Conservation (phyloP, 352 stramenopile genomes). For the Phytophthora uliginosa region DNA sequence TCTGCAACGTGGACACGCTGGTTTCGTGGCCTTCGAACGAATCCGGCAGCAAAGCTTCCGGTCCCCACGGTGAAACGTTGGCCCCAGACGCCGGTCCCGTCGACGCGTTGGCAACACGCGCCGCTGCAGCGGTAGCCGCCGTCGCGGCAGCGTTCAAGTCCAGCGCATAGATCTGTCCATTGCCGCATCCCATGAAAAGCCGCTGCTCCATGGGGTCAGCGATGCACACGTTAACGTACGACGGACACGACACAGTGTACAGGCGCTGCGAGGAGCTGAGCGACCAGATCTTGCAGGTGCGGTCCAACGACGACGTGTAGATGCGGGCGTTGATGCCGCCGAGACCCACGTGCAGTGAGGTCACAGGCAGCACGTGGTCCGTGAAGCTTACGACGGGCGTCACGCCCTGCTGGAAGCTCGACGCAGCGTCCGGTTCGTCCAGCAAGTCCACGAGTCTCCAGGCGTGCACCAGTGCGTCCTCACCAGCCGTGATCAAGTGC, state of each 20-base stretch:
- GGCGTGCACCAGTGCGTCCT: conserved; percentile 86
- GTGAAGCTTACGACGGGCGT: conserved; percentile 75
- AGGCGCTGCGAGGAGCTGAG: conserved; percentile 64
- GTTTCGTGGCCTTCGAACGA: conserved; percentile 78
- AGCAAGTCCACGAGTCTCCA: conserved; percentile 83
- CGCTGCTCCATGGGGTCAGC: conserved; percentile 74
- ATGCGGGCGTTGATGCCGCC: conserved; percentile 76
- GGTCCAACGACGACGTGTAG: conserved; percentile 82
- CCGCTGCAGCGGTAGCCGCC: conserved; percentile 55
- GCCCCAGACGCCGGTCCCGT: conserved; percentile 11
- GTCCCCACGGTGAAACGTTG: conserved; percentile 46
- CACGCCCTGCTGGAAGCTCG: conserved; percentile 67
- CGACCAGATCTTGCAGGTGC: conserved; percentile 84
- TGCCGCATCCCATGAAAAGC: conserved; percentile 78
- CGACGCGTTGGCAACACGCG: conserved; percentile 55
- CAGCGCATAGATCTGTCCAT: conserved; percentile 78
- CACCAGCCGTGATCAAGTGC: conserved; percentile 81
- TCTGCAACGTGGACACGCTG: conserved; percentile 62
- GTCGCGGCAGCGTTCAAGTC: conserved; percentile 74
- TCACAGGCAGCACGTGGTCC: conserved; percentile 84
- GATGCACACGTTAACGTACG: conserved; percentile 71
- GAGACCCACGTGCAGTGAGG: conserved; percentile 71
- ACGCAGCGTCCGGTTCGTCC: conserved; percentile 63
- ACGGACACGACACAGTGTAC: conserved; percentile 76
- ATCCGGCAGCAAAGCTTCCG: conserved; percentile 55